A percentile compares a stretch with the other conserved stretches of the same genome.
Conservation (phyloP, 257 asterid genomes). For the Ophiorrhiza pumila region DNA sequence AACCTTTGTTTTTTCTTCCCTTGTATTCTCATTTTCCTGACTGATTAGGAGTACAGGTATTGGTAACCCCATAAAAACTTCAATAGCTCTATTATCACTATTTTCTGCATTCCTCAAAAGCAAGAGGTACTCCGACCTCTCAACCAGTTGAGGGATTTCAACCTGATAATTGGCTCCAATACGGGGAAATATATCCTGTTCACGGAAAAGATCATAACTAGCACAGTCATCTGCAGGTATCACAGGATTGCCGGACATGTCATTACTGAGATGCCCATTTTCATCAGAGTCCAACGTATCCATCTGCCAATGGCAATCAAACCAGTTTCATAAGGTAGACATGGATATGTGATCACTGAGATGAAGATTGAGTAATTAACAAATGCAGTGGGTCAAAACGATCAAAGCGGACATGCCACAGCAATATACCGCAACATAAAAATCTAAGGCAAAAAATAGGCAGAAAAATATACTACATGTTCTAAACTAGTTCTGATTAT, state of each 20-base stretch:
- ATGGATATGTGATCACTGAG: neutral
- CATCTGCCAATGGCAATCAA: constrained; percentile 28
- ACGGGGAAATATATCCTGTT: constrained; percentile 49
- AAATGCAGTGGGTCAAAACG: neutral
- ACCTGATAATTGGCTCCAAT: constrained; percentile 62
- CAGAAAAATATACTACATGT: neutral
- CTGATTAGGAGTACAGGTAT: constrained; percentile 34
- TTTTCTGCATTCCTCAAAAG: constrained; percentile 12
- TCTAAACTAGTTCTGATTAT: neutral
- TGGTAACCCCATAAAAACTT: constrained; percentile 35
- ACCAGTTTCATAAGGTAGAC: neutral
- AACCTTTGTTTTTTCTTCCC: constrained; percentile 12
- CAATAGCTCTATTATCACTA: constrained; percentile 16
- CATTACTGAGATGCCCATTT: constrained; percentile 29
- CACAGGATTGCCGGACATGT: constrained; percentile 25
- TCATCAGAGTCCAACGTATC: constrained; percentile 19
- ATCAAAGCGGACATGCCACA: neutral
- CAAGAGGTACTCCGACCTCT: constrained; percentile 12
- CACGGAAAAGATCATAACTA: constrained; percentile 31
- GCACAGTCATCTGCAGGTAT: constrained; percentile 21
- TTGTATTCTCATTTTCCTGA: constrained; percentile 16
- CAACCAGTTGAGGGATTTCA: constrained; percentile 40
- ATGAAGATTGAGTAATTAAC: neutral
- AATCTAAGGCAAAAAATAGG: too few relatives aligned
- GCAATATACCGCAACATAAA: neutral